These are phyloP conservation scores for Cladosporium austrohemisphaericum DNA, from an alignment of 2,329 filamentous ascomycete genomes.

Conservation along the genomic window DNA sequence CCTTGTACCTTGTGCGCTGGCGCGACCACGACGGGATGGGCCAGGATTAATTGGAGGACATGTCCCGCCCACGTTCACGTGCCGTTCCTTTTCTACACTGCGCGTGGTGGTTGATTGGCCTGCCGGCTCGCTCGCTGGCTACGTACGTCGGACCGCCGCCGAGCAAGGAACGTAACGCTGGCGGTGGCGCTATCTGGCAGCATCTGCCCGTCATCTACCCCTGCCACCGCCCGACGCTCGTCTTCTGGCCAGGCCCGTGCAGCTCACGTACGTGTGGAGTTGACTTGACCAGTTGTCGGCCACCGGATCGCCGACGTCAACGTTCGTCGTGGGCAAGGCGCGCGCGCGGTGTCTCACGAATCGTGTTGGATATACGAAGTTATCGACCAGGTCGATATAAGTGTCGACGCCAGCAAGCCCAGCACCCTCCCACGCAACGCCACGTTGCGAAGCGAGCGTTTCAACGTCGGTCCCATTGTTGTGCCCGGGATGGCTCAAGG, in stretches of 20 bases:
- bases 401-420: conserved; percentile 2
- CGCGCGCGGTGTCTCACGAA: conserved; percentile 9
- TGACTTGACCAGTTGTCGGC: not conserved
- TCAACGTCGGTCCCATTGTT: conserved; percentile 12
- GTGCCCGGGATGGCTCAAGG: too few species aligned
- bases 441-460: conserved; percentile 14
- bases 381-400: conserved; percentile 14
- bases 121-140: conserved; percentile 7
- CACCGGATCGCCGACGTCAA: conserved; percentile 6
- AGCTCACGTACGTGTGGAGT: not conserved
- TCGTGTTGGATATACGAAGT: conserved; percentile 7
- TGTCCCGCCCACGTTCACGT: conserved; percentile 13
- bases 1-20: conserved; percentile 11
- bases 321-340: not conserved
- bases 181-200: conserved; percentile 14
- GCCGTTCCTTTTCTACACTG: conserved; percentile 10
- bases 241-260: conserved; percentile 10
- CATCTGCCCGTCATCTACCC: conserved; percentile 15
- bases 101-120: conserved; percentile 4
- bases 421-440: conserved; percentile 9
- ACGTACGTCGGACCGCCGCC: conserved; percentile 15
- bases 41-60: conserved; percentile 9
- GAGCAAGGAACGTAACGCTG: conserved; percentile 16
- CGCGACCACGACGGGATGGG: conserved; percentile 6
- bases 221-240: conserved; percentile 10